A percentile compares a stretch with the other conserved stretches of the same genome.
Conservation (phyloP, 805 yeast genomes). For the Candida saitoana region DNA sequence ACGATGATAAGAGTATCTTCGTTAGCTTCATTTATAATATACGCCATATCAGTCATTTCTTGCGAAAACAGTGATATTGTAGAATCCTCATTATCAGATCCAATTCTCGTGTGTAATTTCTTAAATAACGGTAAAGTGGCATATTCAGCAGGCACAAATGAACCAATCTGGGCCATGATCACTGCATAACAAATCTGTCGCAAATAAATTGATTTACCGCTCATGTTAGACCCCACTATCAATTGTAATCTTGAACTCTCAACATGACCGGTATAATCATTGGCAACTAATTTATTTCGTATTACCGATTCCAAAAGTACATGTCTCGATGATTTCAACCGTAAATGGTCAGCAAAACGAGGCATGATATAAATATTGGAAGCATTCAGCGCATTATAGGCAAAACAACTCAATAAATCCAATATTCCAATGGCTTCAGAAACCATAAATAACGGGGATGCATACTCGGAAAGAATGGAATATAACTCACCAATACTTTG, state of each 20-base stretch:
- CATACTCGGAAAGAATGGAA: neutral
- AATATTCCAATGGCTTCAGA: conserved; percentile 15
- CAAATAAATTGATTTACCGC: conserved; percentile 58
- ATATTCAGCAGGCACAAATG: conserved; percentile 44
- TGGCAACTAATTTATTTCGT: conserved; percentile 27
- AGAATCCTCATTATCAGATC: conserved; percentile 29
- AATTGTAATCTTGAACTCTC: conserved; percentile 42
- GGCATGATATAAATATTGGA: conserved; percentile 23
- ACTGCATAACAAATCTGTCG: conserved; percentile 47
- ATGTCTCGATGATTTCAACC: conserved; percentile 34
- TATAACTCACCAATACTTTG: conserved; percentile 25
- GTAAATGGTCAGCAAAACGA: conserved; percentile 28
- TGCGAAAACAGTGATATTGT: conserved; percentile 41
- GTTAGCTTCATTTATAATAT: conserved; percentile 34
- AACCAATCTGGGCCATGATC: conserved; percentile 57
- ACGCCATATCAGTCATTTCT: conserved; percentile 48
- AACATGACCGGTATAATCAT: conserved; percentile 32
- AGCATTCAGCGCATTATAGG: conserved; percentile 16
- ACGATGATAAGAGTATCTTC: conserved; percentile 37
- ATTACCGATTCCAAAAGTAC: conserved; percentile 34
- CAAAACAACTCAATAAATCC: conserved; percentile 33
- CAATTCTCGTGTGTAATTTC: conserved; percentile 34
- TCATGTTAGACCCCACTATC: conserved; percentile 60
- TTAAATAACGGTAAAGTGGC: conserved; percentile 40
- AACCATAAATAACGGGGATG: conserved; percentile 9